Evolutionary conservation across 1,284 basidiomycete genomes (phyloP).

Genomic region (Neotropicomus parvogracilis): DNA sequence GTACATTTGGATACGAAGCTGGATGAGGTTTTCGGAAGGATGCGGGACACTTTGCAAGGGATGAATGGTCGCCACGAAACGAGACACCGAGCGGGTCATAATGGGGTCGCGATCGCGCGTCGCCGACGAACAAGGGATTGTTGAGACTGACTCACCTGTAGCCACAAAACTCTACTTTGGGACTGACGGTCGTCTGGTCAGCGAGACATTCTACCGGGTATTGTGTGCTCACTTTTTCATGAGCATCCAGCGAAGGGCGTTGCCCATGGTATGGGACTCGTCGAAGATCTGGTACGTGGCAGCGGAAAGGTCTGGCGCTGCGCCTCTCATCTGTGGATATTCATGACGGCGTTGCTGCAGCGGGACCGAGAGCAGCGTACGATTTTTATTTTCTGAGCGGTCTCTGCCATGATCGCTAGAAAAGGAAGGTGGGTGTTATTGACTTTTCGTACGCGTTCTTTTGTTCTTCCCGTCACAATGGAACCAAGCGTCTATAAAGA

Average conservation of each 20-base stretch:
- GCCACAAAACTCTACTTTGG: constrained; percentile 98
- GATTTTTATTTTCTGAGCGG: constrained; percentile 53
- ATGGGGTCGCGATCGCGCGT: constrained; percentile 4
- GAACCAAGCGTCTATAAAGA: constrained; percentile 30
- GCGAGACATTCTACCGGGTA: neutral
- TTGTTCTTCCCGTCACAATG: too few species aligned
- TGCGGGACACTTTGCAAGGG: constrained; percentile 73
- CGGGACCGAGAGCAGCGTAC: constrained; percentile 34
- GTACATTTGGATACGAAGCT: constrained; percentile 97
- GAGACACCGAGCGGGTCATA: constrained; percentile 7
- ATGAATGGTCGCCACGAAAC: constrained; percentile 2
- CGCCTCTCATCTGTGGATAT: constrained; percentile 61
- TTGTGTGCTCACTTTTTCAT: constrained; percentile 86
- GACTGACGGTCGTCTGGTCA: constrained; percentile 46
- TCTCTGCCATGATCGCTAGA: constrained; percentile 41
- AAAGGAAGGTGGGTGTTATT: constrained; percentile 14
- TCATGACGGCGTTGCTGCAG: constrained; percentile 4
- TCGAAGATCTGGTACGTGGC: constrained; percentile 91
- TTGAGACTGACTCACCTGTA: constrained; percentile 66
- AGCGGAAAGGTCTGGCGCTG: constrained; percentile 78
- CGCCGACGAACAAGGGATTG: neutral
- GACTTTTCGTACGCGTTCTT: neutral
- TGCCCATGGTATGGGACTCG: constrained; percentile 95
- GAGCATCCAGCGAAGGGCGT: constrained; percentile 93
- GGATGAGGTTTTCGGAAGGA: constrained; percentile 94